A percentile compares a stretch with the other conserved stretches of the same genome.
These are phyloP conservation scores for Sphagnum fallax DNA, from an alignment of 228 moss, liverwort and hornwort species.

Conservation along the genomic window DNA sequence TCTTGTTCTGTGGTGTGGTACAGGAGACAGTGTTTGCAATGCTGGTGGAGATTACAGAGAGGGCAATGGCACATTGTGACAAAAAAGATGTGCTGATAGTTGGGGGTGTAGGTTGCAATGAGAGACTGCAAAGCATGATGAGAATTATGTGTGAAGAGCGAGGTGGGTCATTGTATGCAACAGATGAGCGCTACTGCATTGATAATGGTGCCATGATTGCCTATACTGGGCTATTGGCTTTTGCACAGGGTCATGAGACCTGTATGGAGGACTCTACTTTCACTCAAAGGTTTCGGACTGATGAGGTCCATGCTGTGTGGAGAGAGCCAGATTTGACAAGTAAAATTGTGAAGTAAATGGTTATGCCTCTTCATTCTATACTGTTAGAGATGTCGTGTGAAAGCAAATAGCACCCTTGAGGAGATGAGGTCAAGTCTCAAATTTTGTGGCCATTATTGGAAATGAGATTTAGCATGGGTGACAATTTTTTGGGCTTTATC, in stretches of 20 bases:
- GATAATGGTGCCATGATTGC: slow-evolving; percentile 96
- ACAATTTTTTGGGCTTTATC: too few relatives aligned
- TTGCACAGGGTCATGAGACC: slow-evolving; percentile 47
- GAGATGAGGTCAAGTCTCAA: too few relatives aligned
- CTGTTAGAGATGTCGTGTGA: too few relatives aligned
- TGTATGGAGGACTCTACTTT: slow-evolving; percentile 71
- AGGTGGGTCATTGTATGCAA: slow-evolving; percentile 65
- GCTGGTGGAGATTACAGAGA: slow-evolving; percentile 91
- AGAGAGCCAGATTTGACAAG: slow-evolving; percentile 13
- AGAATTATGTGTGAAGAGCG: slow-evolving; percentile 78
- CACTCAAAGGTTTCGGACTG: slow-evolving; percentile 81
- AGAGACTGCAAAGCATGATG: slow-evolving; percentile 82
- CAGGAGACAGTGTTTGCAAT: slow-evolving; percentile 96
- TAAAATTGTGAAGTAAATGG: too few relatives aligned
- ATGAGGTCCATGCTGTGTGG: slow-evolving; percentile 82
- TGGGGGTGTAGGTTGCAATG: slow-evolving; percentile 88
- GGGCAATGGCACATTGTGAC: slow-evolving; percentile 92
- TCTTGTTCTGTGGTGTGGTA: background rate
- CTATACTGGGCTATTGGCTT: slow-evolving; percentile 84
- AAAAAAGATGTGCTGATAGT: slow-evolving; percentile 81
- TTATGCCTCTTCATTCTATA: too few relatives aligned
- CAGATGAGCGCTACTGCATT: slow-evolving; percentile 79
- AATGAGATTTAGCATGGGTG: too few relatives aligned
- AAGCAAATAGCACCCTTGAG: too few relatives aligned
- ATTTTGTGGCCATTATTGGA: too few relatives aligned